Evolutionary conservation across 805 yeast species (phyloP).

Genomic region (Kazachstania psychrophila): DNA sequence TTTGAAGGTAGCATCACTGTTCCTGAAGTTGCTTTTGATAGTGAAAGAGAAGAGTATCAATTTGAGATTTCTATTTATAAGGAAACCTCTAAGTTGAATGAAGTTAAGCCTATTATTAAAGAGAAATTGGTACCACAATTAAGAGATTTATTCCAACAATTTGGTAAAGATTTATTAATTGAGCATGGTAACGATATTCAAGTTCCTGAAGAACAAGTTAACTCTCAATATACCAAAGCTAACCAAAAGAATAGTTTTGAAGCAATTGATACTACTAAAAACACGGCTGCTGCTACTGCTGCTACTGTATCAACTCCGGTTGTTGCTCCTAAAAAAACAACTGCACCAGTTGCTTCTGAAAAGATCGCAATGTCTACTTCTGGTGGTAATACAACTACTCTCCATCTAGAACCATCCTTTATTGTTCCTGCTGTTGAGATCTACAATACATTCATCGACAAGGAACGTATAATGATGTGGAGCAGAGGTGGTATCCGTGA

Average conservation of each 20-base stretch:
- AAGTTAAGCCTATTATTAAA: conserved; percentile 45
- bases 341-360: background rate
- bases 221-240: conserved; percentile 45
- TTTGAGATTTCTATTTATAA: conserved; percentile 62
- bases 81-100: conserved; percentile 42
- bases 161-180: conserved; percentile 69
- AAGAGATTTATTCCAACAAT: conserved; percentile 48
- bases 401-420: conserved; percentile 71
- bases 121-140: conserved; percentile 58
- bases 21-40: conserved; percentile 92
- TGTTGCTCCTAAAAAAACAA: background rate
- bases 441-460: conserved; percentile 66
- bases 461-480: conserved; percentile 82
- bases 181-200: conserved; percentile 84
- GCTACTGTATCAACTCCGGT: conserved; percentile 5
- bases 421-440: conserved; percentile 83
- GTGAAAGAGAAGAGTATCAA: conserved; percentile 76
- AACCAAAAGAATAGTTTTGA: conserved; percentile 33
- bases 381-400: conserved; percentile 57
- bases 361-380: background rate
- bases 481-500: conserved; percentile 48
- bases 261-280: conserved; percentile 7
- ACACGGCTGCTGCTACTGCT: conserved; percentile 9
- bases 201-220: conserved; percentile 57
- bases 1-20: conserved; percentile 67